Percentiles rank a stretch among this genome's conserved stretches.
phyloP scores from a whole-genome alignment of 139 green algal species.

The Chara braunii region DNA sequence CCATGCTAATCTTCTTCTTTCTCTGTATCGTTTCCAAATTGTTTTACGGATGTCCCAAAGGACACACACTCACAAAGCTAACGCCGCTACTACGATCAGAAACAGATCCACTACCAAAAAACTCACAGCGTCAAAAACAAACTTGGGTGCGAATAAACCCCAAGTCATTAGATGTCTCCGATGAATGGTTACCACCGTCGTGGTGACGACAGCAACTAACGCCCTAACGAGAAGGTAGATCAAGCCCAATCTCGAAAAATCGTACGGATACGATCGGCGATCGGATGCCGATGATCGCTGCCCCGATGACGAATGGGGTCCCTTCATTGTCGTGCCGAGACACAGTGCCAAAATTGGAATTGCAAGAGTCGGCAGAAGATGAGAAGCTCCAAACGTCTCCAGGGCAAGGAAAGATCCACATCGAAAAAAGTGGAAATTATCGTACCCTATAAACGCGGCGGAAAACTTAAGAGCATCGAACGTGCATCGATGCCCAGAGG shows the following conservation, averaged over 20 bases:
- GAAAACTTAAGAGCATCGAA: conserved; percentile 81
- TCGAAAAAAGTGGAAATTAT: conserved; percentile 54
- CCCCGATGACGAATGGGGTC: too few species aligned
- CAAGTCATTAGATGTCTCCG: conserved; percentile 77
- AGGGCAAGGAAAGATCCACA: conserved; percentile 52
- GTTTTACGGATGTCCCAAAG: too few species aligned
- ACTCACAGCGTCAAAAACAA: conserved; percentile 68
- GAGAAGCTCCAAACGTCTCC: conserved; percentile 61
- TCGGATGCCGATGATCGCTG: too few species aligned
- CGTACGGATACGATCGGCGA: too few species aligned
- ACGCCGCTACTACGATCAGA: neutral
- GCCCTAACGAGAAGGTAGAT: neutral
- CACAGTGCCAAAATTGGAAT: conserved; percentile 2
- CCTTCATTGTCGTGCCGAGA: too few species aligned
- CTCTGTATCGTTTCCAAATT: too few species aligned
- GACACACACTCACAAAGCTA: too few species aligned
- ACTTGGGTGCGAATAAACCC: conserved; percentile 79
- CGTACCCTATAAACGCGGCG: conserved; percentile 75
- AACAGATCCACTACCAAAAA: conserved; percentile 20
- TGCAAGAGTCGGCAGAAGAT: conserved; percentile 1
- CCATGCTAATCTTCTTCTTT: too few species aligned
- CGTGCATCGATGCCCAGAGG: conserved; percentile 77
- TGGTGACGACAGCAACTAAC: conserved; percentile 19
- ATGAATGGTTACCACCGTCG: conserved; percentile 55
- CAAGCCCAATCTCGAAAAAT: neutral